These are phyloP conservation scores for Cyclotella choctawhatcheeana DNA, from an alignment of 108 stramenopile genomes.

Conservation along the genomic window DNA sequence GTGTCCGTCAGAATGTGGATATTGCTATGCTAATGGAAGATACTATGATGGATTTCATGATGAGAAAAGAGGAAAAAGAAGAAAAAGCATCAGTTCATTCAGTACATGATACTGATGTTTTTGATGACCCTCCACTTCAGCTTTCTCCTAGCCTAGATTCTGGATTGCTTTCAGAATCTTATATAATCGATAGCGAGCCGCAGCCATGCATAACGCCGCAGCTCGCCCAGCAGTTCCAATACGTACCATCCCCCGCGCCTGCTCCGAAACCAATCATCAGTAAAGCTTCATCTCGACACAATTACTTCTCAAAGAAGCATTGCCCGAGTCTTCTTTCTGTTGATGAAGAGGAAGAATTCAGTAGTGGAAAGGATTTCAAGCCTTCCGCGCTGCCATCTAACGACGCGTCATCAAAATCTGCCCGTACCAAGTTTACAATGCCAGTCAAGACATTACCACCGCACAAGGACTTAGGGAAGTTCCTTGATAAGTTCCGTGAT, in stretches of 20 bases:
- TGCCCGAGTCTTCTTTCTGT: slow-evolving; percentile 26
- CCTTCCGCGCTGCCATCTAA: background rate
- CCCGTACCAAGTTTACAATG: background rate
- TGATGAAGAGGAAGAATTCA: slow-evolving; percentile 31
- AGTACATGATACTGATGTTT: background rate
- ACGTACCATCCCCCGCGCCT: background rate
- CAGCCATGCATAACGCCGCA: background rate
- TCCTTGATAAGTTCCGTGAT: slow-evolving; percentile 19
- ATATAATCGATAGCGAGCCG: background rate
- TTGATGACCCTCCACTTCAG: background rate
- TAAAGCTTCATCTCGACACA: slow-evolving; percentile 4
- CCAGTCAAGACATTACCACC: background rate
- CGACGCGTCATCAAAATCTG: background rate
- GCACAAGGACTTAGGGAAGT: slow-evolving; percentile 17
- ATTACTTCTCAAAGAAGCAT: slow-evolving; percentile 15
- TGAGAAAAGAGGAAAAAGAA: background rate
- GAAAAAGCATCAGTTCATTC: slow-evolving; percentile 3
- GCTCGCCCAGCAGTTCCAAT: background rate
- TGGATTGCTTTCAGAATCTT: background rate
- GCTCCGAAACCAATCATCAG: slow-evolving; percentile 3
- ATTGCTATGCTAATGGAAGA: slow-evolving; percentile 37
- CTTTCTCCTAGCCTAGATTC: background rate
- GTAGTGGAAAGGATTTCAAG: slow-evolving; percentile 8
- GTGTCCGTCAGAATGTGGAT: slow-evolving; percentile 36
- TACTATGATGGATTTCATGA: slow-evolving; percentile 38